phyloP scores from a whole-genome alignment of 2,329 filamentous ascomycete genomes.

The Colletotrichum spaethianum region DNA sequence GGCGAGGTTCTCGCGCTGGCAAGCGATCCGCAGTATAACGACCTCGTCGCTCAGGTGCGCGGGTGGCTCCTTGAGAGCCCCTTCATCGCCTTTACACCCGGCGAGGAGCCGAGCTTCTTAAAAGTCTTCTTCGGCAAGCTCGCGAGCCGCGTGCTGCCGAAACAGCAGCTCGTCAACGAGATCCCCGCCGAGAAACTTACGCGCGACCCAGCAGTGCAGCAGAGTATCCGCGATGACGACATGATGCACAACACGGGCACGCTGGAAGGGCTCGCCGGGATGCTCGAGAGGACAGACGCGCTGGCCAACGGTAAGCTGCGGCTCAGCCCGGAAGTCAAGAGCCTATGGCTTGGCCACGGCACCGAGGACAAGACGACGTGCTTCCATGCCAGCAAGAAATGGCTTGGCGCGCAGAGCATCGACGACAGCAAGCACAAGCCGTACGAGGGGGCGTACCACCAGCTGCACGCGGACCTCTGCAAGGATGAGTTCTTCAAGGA shows the following conservation, averaged over 20 bases:
- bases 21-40: constrained; percentile 63
- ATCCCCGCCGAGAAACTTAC: constrained; percentile 76
- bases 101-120: constrained; percentile 73
- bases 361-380: constrained; percentile 80
- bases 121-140: constrained; percentile 78
- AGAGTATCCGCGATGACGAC: constrained; percentile 74
- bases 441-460: constrained; percentile 86
- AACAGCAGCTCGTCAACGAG: constrained; percentile 75
- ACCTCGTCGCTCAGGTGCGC: constrained; percentile 72
- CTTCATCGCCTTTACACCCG: constrained; percentile 80
- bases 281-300: constrained; percentile 80
- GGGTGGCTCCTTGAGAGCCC: constrained; percentile 86
- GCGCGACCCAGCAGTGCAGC: constrained; percentile 75
- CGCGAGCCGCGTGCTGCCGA: constrained; percentile 77
- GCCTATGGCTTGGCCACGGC: constrained; percentile 83
- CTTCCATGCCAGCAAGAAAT: constrained; percentile 74
- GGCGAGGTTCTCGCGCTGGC: constrained; percentile 78
- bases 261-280: constrained; percentile 81
- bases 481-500: constrained; percentile 71
- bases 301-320: constrained; percentile 70
- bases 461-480: constrained; percentile 74
- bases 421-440: constrained; percentile 79
- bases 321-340: constrained; percentile 68
- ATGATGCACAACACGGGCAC: constrained; percentile 89
- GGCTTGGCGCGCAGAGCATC: constrained; percentile 71